Base-by-base conservation (phyloP, 2,329 filamentous ascomycete species). In the Myriosclerotinia duriaeana region DNA sequence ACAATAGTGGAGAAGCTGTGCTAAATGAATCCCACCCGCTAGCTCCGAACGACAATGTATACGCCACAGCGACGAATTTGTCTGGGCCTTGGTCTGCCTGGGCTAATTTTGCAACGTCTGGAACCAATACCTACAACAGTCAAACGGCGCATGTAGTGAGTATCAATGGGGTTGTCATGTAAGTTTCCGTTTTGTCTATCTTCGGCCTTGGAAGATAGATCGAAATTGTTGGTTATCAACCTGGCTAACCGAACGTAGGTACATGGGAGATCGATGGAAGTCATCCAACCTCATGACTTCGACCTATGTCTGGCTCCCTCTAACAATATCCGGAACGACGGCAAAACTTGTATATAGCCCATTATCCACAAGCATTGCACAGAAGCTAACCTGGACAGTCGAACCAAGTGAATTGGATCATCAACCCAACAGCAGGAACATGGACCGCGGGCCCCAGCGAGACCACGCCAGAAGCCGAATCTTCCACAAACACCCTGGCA, bases 231-330 rank as follows among this genome's bases (percentile, higher is more conserved):
- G 22, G 22, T 44, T 44, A 20, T 8, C 8, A 15, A 44, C 5
- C 11, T 20, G 20, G n/a, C 46, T 65, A 36, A 60, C 9, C 7
- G 12, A 9, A 22, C 46, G 54, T 59, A 81, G 88, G 69, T 90
- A 89, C 76, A 83, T 89, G 77, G 88, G 88, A 26, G 88, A 91
- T 76, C 83, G 88, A 30, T 90, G 88, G 88, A 76, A 84, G 0
- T 82, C 80, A 6, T 74, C 75, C n/a, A 86, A 89, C 69, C 80
- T 91, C 0, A 83, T 82, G 75, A 78, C 82, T 0, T 85, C 82
- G 62, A 88, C 86, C 0, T 89, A 89, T 71, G 78, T 89, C 52
- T 90, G 87, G 87, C 79, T 89, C 0, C 87, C 87, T 0, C 76
- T 89, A 0, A 78, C 73, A 5, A 79, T 88, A 67, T 78, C 78